These are phyloP conservation scores for Neurospora sp. DNA, from an alignment of 495 filamentous ascomycete genomes.

Conservation along the genomic window DNA sequence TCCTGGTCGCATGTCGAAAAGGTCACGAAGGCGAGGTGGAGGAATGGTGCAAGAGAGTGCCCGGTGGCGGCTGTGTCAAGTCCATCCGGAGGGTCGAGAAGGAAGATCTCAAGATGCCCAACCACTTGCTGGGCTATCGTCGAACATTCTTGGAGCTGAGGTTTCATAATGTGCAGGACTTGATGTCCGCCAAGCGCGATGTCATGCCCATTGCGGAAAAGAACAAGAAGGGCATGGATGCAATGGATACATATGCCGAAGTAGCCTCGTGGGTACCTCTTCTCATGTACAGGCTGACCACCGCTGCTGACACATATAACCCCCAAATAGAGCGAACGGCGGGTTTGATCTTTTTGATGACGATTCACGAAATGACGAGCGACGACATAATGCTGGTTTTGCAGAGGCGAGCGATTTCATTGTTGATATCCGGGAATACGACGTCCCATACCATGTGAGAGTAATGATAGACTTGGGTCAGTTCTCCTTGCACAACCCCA, in stretches of 20 bases:
- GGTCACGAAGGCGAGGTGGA: constrained; percentile 87
- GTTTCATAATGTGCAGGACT: constrained; percentile 78
- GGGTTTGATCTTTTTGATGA: constrained; percentile 98
- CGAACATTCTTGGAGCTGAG: constrained; percentile 73
- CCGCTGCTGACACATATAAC: constrained; percentile 12
- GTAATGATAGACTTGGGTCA: constrained; percentile 90
- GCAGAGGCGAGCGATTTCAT: constrained; percentile 93
- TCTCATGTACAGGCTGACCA: neutral
- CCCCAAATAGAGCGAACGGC: constrained; percentile 54
- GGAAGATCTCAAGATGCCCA: constrained; percentile 92
- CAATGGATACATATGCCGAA: constrained; percentile 98
- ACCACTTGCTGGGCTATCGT: constrained; percentile 87
- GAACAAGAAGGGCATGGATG: constrained; percentile 87
- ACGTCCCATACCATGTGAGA: constrained; percentile 98
- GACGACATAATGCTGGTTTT: constrained; percentile 66
- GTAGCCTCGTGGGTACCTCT: constrained; percentile 61
- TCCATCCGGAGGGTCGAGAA: constrained; percentile 67
- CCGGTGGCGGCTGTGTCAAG: constrained; percentile 79
- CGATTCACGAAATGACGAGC: constrained; percentile 71
- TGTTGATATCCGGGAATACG: constrained; percentile 97
- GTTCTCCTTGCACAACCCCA: constrained; percentile 8
- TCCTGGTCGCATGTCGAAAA: constrained; percentile 80
- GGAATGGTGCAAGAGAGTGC: constrained; percentile 78
- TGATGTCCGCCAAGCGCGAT: constrained; percentile 70
- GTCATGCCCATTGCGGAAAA: constrained; percentile 90